A percentile compares a stretch with the other conserved stretches of the same genome.
Evolutionary conservation across 768 basidiomycete species (phyloP).

Genomic region (Lepiota brunneoincarnata): DNA sequence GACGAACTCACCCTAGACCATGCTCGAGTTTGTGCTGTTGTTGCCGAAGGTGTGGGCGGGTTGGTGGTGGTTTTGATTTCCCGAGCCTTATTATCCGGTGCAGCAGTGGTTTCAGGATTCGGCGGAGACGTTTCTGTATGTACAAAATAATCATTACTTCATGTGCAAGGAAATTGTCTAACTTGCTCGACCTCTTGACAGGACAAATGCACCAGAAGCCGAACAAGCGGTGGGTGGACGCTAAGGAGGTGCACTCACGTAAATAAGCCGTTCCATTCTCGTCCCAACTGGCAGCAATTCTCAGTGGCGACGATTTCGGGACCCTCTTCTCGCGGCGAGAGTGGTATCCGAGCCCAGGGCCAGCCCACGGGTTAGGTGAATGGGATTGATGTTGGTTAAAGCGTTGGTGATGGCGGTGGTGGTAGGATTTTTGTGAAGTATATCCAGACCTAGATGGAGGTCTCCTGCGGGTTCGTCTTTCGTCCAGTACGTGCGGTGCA

Average conservation of each 20-base stretch:
- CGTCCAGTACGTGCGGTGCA: conserved; percentile 45
- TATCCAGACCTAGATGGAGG: background rate
- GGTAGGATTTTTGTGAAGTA: background rate
- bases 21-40: background rate
- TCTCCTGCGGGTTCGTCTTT: conserved; percentile 18
- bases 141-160: background rate
- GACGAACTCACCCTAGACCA: background rate
- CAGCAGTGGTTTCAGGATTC: too few species aligned
- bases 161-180: background rate
- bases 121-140: background rate
- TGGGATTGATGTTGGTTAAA: background rate
- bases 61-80: background rate
- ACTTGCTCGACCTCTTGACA: background rate
- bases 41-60: background rate
- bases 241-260: background rate
- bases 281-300: conserved; percentile 4
- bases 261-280: background rate
- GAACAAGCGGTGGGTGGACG: background rate
- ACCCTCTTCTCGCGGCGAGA: background rate
- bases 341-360: background rate
- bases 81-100: too few species aligned
- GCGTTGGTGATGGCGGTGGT: background rate
- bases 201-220: background rate
- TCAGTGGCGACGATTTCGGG: conserved; percentile 1
- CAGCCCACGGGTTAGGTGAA: background rate